Base-by-base conservation (phyloP, 1,139 yeast species). In the Taphrina flavorubra region DNA sequence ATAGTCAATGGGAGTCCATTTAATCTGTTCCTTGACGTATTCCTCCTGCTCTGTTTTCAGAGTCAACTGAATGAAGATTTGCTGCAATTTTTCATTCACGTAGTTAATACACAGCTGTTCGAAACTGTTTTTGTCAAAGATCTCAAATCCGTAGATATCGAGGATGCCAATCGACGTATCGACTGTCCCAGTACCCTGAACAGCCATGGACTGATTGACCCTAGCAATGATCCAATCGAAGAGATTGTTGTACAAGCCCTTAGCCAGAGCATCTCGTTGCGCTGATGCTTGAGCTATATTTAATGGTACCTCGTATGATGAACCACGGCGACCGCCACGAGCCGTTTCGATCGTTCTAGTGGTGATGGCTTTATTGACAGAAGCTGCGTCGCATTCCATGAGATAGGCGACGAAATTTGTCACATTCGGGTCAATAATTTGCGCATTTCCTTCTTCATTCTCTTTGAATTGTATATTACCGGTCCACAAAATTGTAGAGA, bases 171-270 rank as follows among this genome's bases (percentile, higher is more conserved):
- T 88, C 13, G 94, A 85, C n/a, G 65, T 60, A 18, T 56, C 64
- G 37, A 61, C 59, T 4, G 63, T 39, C 14, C 62, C 62, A n/a
- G 58, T 42, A 14, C 65, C 72, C 78, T 89, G 90, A 66, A 83
- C 83, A 20, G 81, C 79, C 73, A 88, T 80, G 0, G 97, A 90
- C 65, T 82, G 79, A 77, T 95, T 95, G 61, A 95, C 97, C 77
- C 99, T 86, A 69, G 84, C 91, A n/a, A 95, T 98, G 75, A 95
- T 92, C 98, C 99, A 92, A 71, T 95, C 98, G 76, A 95, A 95
- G 70, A 95, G 81, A 75, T 92, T 92, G 77, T 87, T 91, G 81
- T 95, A 95, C 63, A 95, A 84, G 3, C 97, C 98, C 79, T 92
- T 95, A 2, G 99, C 97, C 69, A 95, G 82, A 1, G 97, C 97